Conservation (phyloP, 495 filamentous ascomycete species). For the Diplogelasinospora grovesii region DNA sequence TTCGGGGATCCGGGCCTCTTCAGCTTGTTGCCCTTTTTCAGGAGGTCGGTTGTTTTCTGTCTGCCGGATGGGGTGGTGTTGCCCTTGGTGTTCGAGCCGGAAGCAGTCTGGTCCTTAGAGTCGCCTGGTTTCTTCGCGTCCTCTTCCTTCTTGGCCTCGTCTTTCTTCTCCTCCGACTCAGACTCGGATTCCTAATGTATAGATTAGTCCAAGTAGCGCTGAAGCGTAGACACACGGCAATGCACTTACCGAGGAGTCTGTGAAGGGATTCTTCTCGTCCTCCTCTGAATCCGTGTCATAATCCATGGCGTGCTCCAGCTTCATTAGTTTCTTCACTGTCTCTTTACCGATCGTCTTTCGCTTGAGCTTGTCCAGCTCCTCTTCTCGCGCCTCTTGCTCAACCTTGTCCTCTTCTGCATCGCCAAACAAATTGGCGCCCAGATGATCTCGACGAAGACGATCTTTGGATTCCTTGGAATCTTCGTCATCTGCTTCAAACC, state of each 20-base stretch:
- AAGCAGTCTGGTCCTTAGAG: constrained; percentile 59
- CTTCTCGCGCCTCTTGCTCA: constrained; percentile 67
- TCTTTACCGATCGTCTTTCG: constrained; percentile 64
- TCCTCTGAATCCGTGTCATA: constrained; percentile 72
- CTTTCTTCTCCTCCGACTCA: constrained; percentile 35
- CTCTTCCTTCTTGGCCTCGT: constrained; percentile 61
- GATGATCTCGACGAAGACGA: constrained; percentile 78
- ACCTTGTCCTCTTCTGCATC: constrained; percentile 80
- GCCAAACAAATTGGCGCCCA: constrained; percentile 80
- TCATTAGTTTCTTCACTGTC: constrained; percentile 70
- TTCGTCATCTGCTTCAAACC: constrained; percentile 76
- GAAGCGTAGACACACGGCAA: neutral
- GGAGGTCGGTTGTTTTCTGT: constrained; percentile 36
- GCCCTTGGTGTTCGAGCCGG: constrained; percentile 61
- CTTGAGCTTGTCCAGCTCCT: constrained; percentile 60
- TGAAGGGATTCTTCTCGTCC: constrained; percentile 56
- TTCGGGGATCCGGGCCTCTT: constrained; percentile 86
- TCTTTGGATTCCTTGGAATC: constrained; percentile 82
- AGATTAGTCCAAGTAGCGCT: constrained; percentile 7
- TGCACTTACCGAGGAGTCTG: constrained; percentile 36
- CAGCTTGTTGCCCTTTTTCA: constrained; percentile 65
- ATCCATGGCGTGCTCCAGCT: constrained; percentile 75
- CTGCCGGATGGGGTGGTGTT: constrained; percentile 69
- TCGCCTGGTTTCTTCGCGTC: constrained; percentile 59
- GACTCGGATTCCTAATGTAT: constrained; percentile 28